Percentiles rank a stretch among this genome's conserved stretches.
These are phyloP conservation scores for Trichoderma sp. DNA, from an alignment of 2,329 filamentous ascomycete genomes.

Conservation along the genomic window DNA sequence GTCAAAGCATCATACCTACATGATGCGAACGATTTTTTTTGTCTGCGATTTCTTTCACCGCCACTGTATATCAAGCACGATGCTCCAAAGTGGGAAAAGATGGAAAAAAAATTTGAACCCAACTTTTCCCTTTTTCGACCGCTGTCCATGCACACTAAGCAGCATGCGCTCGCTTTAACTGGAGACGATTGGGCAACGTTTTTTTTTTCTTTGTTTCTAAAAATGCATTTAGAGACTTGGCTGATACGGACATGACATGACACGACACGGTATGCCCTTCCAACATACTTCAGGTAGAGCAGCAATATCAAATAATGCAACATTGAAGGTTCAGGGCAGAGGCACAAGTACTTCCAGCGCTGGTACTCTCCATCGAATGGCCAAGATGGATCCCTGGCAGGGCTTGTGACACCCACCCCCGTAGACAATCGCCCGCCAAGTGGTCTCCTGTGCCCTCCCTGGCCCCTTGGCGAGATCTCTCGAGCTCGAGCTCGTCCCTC, in stretches of 20 bases:
- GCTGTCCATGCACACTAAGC: not conserved
- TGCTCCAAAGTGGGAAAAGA: not conserved
- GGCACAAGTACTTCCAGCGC: not conserved
- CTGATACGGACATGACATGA: not conserved
- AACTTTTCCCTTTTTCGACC: not conserved
- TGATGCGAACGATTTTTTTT: slow-evolving; percentile 17
- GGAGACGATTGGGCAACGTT: slow-evolving; percentile 8
- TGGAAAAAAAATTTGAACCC: not conserved
- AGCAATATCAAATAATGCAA: not conserved
- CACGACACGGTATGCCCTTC: not conserved
- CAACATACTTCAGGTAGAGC: not conserved
- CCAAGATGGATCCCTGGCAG: not conserved
- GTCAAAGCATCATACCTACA: slow-evolving; percentile 17
- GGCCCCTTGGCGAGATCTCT: slow-evolving; percentile 22
- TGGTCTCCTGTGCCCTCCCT: not conserved
- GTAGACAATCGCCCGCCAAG: not conserved
- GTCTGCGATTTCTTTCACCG: slow-evolving; percentile 3
- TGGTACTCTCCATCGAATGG: not conserved
- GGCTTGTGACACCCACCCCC: slow-evolving; percentile 2
- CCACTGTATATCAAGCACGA: slow-evolving; percentile 6
- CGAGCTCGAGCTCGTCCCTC: not conserved
- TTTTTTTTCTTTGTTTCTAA: not conserved
- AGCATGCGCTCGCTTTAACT: not conserved
- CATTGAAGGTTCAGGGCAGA: not conserved
- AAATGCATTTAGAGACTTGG: not conserved